Conservation (phyloP, 805 yeast genomes). For the Sugiyamaella marilandica region DNA sequence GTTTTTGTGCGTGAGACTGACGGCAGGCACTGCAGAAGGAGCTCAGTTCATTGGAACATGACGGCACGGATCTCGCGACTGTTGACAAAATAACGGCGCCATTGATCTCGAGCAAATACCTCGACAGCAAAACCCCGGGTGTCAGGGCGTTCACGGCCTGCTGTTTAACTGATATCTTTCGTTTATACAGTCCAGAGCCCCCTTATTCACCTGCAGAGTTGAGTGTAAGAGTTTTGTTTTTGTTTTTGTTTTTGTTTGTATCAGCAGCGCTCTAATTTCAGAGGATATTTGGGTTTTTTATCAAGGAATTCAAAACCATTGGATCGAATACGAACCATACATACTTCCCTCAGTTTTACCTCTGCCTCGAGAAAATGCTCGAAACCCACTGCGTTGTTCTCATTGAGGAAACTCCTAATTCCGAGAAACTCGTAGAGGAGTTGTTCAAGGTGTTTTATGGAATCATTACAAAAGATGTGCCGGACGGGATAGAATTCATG, state of each 20-base stretch:
- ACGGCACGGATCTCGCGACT: conserved; percentile 44
- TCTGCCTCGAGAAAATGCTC: conserved; percentile 61
- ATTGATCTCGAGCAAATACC: conserved; percentile 53
- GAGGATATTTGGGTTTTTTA: conserved; percentile 59
- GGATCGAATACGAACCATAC: conserved; percentile 45
- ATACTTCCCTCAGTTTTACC: conserved; percentile 57
- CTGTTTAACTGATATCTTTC: conserved; percentile 66
- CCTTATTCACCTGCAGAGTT: conserved; percentile 68
- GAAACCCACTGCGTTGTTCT: conserved; percentile 72
- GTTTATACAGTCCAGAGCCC: conserved; percentile 85
- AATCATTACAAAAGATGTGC: conserved; percentile 43
- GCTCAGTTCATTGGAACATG: conserved; percentile 59
- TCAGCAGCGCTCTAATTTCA: conserved; percentile 1
- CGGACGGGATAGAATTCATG: conserved; percentile 52
- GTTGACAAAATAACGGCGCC: conserved; percentile 46
- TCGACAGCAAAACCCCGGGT: conserved; percentile 59
- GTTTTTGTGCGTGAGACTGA: neutral
- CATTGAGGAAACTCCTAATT: conserved; percentile 66
- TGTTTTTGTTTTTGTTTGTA: neutral
- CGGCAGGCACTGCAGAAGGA: conserved; percentile 52
- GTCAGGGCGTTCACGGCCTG: conserved; percentile 68
- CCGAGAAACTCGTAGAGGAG: conserved; percentile 48
- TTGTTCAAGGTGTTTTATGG: conserved; percentile 63
- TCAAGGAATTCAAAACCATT: conserved; percentile 55
- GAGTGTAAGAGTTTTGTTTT: conserved; percentile 15